Evolutionary conservation across 176 grass and related monocot genomes (phyloP), one percentile per base, ranked within the genome.

Genomic region (Poa annua): DNA sequence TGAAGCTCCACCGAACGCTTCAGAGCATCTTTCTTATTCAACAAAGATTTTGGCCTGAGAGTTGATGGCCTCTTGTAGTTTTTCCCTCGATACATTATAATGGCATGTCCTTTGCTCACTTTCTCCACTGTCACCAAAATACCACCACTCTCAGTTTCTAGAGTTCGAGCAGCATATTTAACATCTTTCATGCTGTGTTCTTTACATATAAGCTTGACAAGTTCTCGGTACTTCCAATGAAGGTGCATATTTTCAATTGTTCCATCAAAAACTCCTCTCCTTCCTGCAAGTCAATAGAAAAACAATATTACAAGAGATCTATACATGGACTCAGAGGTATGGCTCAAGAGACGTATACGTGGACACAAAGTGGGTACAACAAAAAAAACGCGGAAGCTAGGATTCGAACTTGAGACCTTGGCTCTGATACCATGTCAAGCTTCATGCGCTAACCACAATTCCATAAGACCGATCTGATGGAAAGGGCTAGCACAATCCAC

Each of bases 211-310:
- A 98, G 84, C 65, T 98, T 95, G 64, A 95, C 90, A 79, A 95
- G 92, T 82, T 95, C 92, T 76, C 90, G 80, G 79, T 98, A 98
- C 69, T 98, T 98, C 92, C 92, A 98, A 63, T 93, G 92, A 76
- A 98, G 90, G 74, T 98, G 96, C 96, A 98, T 93, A 70, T 98
- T 95, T 89, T 98, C 96, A 65, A 95, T 84, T 49, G 92, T 95
- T 55, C 96, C 96, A 77, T 95, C 88, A 90, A 98, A 98, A 74
- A 95, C 92, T 79, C 96, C 92, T 83, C 80, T 95, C 63, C 96
- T 91, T 59, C 96, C 96, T 98, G 86, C 81, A 79, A 80, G 71
- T 55, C 41, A 86, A 75, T 55, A 77, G 39, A 39, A 80, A 81
- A 79, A 69, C 21, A 8, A 1, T 20, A 51, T 47, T 66, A 52